phyloP scores from a whole-genome alignment of 495 filamentous ascomycete genomes.

The Aspergillus bridgeri region DNA sequence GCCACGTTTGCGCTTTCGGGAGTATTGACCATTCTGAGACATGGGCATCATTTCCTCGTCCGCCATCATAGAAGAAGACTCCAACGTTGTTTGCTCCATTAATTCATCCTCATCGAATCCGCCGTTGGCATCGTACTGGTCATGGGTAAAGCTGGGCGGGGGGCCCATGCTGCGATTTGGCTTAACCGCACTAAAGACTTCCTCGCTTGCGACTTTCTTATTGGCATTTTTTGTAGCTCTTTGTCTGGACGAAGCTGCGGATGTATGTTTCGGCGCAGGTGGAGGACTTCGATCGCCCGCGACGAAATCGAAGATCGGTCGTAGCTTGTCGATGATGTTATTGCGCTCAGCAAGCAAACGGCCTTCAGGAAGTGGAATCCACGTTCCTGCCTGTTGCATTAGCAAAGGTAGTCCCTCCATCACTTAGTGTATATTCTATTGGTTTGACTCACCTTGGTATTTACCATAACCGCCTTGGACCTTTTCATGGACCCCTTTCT shows the following conservation, averaged over 20 bases:
- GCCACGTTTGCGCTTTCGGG: constrained; percentile 74
- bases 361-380: constrained; percentile 86
- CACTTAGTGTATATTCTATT: background rate
- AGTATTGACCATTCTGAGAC: constrained; percentile 61
- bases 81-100: constrained; percentile 73
- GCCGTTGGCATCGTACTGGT: constrained; percentile 51
- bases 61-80: constrained; percentile 76
- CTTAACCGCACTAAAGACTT: constrained; percentile 40
- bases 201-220: constrained; percentile 31
- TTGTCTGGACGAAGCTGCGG: constrained; percentile 64
- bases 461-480: constrained; percentile 98
- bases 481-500: constrained; percentile 94
- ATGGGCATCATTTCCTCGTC: constrained; percentile 72
- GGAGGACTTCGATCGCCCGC: constrained; percentile 85
- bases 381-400: constrained; percentile 63
- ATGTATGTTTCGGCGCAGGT: constrained; percentile 85
- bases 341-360: constrained; percentile 79
- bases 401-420: constrained; percentile 12
- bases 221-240: constrained; percentile 55
- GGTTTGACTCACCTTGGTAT: constrained; percentile 72
- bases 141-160: constrained; percentile 48
- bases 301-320: constrained; percentile 84
- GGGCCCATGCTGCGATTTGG: constrained; percentile 38
- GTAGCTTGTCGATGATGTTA: constrained; percentile 74
- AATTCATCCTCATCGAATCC: constrained; percentile 78